These are phyloP conservation scores for Extremus antarcticus DNA, from an alignment of 495 filamentous ascomycete species.

Conservation along the genomic window DNA sequence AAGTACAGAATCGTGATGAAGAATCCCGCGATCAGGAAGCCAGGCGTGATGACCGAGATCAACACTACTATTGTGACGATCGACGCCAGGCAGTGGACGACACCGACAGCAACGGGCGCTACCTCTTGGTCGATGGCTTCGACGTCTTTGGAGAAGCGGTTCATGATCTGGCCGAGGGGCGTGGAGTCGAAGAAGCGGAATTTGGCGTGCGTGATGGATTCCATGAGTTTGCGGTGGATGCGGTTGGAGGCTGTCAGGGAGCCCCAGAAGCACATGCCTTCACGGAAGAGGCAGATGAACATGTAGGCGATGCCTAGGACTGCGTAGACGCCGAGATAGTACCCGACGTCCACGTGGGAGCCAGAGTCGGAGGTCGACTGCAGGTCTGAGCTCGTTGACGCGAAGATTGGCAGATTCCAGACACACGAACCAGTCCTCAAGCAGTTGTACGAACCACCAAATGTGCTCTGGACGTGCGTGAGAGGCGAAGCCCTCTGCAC, in stretches of 20 bases:
- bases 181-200: slow-evolving; percentile 98
- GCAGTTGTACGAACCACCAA: slow-evolving; percentile 27
- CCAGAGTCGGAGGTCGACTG: background rate
- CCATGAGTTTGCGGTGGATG: slow-evolving; percentile 71
- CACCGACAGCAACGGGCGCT: slow-evolving; percentile 74
- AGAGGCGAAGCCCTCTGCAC: slow-evolving; percentile 23
- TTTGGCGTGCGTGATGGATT: slow-evolving; percentile 71
- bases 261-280: slow-evolving; percentile 83
- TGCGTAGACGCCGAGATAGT: slow-evolving; percentile 78
- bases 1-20: slow-evolving; percentile 80
- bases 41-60: slow-evolving; percentile 87
- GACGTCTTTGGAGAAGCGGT: slow-evolving; percentile 94
- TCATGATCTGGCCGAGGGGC: slow-evolving; percentile 93
- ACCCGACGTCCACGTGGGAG: slow-evolving; percentile 60
- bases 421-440: slow-evolving; percentile 32
- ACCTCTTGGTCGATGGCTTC: slow-evolving; percentile 95
- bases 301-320: slow-evolving; percentile 66
- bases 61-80: slow-evolving; percentile 82
- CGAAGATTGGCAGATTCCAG: slow-evolving; percentile 31
- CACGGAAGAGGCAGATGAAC: slow-evolving; percentile 61
- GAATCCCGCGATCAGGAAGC: slow-evolving; percentile 75
- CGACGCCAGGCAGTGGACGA: slow-evolving; percentile 57
- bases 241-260: slow-evolving; percentile 79
- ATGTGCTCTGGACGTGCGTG: slow-evolving; percentile 24
- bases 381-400: background rate